Evolutionary conservation across 495 filamentous ascomycete species (phyloP).

Genomic region (Hypoxylon subgilvum): DNA sequence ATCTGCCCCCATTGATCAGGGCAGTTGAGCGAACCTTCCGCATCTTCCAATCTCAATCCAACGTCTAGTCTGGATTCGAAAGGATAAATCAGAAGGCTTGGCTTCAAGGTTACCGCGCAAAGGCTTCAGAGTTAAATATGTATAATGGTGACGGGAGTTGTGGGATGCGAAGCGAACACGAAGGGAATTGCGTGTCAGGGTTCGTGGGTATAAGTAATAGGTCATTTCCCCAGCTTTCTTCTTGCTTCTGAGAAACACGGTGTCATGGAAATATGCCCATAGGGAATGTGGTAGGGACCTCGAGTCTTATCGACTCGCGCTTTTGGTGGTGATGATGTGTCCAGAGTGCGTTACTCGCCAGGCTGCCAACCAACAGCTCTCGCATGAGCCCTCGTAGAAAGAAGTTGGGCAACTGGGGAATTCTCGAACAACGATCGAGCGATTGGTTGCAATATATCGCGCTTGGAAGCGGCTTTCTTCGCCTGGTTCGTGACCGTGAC

Average conservation of each 20-base stretch:
- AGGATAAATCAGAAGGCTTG: background rate
- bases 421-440: slow-evolving; percentile 24
- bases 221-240: too few relatives aligned
- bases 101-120: slow-evolving; percentile 23
- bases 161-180: slow-evolving; percentile 36
- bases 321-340: too few relatives aligned
- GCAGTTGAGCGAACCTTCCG: slow-evolving; percentile 9
- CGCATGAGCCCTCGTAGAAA: slow-evolving; percentile 32
- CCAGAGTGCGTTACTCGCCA: background rate
- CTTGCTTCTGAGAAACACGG: too few relatives aligned
- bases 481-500: slow-evolving; percentile 41
- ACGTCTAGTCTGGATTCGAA: slow-evolving; percentile 17
- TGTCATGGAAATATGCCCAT: too few relatives aligned
- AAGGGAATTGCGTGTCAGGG: slow-evolving; percentile 32
- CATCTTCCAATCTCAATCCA: slow-evolving; percentile 12
- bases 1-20: slow-evolving; percentile 18
- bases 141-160: slow-evolving; percentile 27
- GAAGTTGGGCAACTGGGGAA: slow-evolving; percentile 18
- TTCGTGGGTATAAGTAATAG: slow-evolving; percentile 4
- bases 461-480: slow-evolving; percentile 17
- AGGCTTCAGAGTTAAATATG: slow-evolving; percentile 32
- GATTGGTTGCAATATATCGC: slow-evolving; percentile 35
- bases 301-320: too few relatives aligned
- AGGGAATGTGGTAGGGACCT: too few relatives aligned
- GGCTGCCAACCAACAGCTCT: slow-evolving; percentile 15